Evolutionary conservation across 164 flowering plant species (phyloP), one percentile per base, ranked within the genome.

Genomic region (Magnolia officinalis): DNA sequence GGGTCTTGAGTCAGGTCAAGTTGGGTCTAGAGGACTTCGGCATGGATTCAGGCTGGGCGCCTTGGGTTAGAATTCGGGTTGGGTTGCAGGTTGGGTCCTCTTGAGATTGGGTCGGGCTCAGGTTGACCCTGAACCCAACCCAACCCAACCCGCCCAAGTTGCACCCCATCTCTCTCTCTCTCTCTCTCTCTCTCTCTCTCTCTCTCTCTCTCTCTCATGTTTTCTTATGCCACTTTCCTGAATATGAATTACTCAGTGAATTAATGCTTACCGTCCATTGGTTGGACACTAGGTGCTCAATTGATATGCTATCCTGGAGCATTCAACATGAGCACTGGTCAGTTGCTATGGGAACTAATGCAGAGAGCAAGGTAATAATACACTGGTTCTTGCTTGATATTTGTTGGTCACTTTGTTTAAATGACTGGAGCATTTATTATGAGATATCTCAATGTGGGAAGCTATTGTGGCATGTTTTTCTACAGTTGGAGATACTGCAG

Each of bases 291-390:
- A 86, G 90, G 86, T 79, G 86, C 84, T 78, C 81, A 83, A 45
- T 20, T 86, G 24, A 73, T 86, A 51, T 86, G 86, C 73, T 86
- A 86, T 79, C 90, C 86, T 66, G 87, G 87, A n/a, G 88, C 90
- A 31, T 85, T 85, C 72, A 87, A 85, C 82, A 79, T 79, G 75
- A 82, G 78, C 61, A 85, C 87, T 63, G 88, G 90, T 63, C 74
- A 76, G 63, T 69, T 81, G 77, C 79, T 77, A 1, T 87, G 88
- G 88, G 90, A 87, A 74, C 77, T 85, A 10, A 58, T 80, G 24
- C 87, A 83, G 69, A 76, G 88, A 45, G 87, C 85, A 63, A 84
- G 89, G 89, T 65, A 80, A 69, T 50, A 50, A 45, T 20, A 49
- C 10, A n/a, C 10, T 49, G 20, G 13, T 49, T 49, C 49, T n/a